Conservation (phyloP, 2,329 filamentous ascomycete genomes). For the Paecilomyces sp. region DNA sequence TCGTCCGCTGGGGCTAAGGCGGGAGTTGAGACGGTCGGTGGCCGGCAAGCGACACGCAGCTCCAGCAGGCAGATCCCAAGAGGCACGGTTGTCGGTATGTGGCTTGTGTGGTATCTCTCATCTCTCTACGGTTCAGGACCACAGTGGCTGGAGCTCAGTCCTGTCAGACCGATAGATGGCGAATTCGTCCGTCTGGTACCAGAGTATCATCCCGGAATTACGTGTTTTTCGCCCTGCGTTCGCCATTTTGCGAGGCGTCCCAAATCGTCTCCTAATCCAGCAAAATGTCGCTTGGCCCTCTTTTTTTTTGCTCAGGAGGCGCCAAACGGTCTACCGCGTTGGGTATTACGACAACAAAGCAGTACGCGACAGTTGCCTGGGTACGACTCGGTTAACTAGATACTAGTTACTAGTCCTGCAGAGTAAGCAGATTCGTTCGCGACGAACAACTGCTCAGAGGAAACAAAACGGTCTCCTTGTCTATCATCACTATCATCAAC, state of each 20-base stretch:
- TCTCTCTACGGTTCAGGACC: neutral
- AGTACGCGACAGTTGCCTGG: neutral
- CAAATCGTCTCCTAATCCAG: neutral
- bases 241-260: neutral
- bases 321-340: neutral
- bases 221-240: neutral
- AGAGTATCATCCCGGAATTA: neutral
- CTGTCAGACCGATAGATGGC: neutral
- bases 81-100: neutral
- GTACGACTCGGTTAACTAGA: too few relatives aligned
- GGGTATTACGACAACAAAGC: neutral
- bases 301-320: neutral
- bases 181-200: neutral
- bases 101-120: constrained; percentile 1
- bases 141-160: constrained; percentile 1
- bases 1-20: neutral
- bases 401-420: too few relatives aligned
- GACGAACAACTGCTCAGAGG: neutral
- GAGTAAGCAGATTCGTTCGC: too few relatives aligned
- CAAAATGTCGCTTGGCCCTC: neutral
- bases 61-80: constrained; percentile 1
- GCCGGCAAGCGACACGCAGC: constrained; percentile 1
- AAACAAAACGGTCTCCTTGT: neutral
- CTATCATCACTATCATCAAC: neutral
- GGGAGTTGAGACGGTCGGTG: neutral